Evolutionary conservation across 2,329 filamentous ascomycete species (phyloP).

Genomic region (Trichoderma endophyticum): DNA sequence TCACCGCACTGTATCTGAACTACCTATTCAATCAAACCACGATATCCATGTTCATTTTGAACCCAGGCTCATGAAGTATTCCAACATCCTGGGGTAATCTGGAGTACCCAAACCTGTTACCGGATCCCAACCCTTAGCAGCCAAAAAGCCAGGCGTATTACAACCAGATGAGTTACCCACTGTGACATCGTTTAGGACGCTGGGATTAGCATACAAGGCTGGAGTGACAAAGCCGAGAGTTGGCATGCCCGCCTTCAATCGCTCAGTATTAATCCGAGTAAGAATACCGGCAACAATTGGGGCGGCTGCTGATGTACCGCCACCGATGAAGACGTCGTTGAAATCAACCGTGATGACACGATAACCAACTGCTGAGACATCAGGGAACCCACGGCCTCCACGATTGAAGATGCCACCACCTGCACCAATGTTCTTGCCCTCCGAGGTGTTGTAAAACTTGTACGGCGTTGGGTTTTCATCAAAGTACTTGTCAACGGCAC

Average conservation of each 20-base stretch:
- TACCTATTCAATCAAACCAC: not conserved
- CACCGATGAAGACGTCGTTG: constrained; percentile 41
- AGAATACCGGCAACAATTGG: constrained; percentile 32
- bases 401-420: constrained; percentile 41
- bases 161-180: not conserved
- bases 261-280: constrained; percentile 27
- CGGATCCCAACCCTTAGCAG: not conserved
- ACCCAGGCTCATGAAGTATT: not conserved
- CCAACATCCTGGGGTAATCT: not conserved
- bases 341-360: constrained; percentile 42
- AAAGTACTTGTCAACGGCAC: constrained; percentile 39
- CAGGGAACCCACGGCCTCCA: constrained; percentile 43
- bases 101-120: not conserved
- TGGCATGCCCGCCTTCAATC: constrained; percentile 24
- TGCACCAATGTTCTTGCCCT: constrained; percentile 37
- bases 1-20: not conserved
- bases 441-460: not conserved
- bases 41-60: not conserved
- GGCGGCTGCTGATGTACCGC: constrained; percentile 45
- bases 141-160: not conserved
- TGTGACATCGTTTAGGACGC: not conserved
- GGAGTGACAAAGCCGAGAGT: constrained; percentile 1
- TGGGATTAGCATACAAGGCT: not conserved
- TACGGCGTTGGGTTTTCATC: constrained; percentile 23
- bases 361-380: constrained; percentile 42